A percentile compares a stretch with the other conserved stretches of the same genome.
These are phyloP conservation scores for Pleurotus djamor DNA, from an alignment of 768 basidiomycete species.

Conservation along the genomic window DNA sequence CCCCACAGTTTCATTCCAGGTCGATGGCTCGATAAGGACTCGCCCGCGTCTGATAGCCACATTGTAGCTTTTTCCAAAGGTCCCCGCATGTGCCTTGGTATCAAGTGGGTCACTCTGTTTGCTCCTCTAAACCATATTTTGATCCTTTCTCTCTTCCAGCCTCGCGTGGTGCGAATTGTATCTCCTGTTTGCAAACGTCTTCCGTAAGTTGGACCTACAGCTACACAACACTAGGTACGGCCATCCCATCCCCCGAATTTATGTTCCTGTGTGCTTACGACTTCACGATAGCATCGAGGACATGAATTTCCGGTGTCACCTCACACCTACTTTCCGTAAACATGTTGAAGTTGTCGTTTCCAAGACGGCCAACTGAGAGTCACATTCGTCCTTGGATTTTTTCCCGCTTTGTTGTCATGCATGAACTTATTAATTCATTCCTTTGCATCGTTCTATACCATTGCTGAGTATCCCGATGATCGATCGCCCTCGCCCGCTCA, in stretches of 20 bases:
- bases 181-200: slow-evolving; percentile 35
- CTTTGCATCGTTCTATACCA: background rate
- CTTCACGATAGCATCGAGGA: slow-evolving; percentile 9
- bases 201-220: slow-evolving; percentile 32
- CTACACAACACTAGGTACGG: slow-evolving; percentile 25
- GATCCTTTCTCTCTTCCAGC: slow-evolving; percentile 16
- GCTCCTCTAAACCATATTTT: background rate
- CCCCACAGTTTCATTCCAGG: slow-evolving; percentile 37
- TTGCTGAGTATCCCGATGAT: background rate
- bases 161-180: slow-evolving; percentile 44
- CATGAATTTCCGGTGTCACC: slow-evolving; percentile 9
- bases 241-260: background rate
- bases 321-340: slow-evolving; percentile 9
- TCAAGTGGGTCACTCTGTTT: slow-evolving; percentile 28
- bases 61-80: slow-evolving; percentile 43
- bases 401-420: background rate
- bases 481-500: background rate
- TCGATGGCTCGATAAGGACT: slow-evolving; percentile 35
- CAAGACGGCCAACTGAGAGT: background rate
- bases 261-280: background rate
- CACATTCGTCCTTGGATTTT: background rate
- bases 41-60: slow-evolving; percentile 28
- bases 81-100: slow-evolving; percentile 41
- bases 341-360: slow-evolving; percentile 5
- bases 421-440: background rate